A percentile compares a stretch with the other conserved stretches of the same genome.
These are phyloP conservation scores for Hypoxylon sp. DNA, from an alignment of 2,329 filamentous ascomycete genomes.

Conservation along the genomic window DNA sequence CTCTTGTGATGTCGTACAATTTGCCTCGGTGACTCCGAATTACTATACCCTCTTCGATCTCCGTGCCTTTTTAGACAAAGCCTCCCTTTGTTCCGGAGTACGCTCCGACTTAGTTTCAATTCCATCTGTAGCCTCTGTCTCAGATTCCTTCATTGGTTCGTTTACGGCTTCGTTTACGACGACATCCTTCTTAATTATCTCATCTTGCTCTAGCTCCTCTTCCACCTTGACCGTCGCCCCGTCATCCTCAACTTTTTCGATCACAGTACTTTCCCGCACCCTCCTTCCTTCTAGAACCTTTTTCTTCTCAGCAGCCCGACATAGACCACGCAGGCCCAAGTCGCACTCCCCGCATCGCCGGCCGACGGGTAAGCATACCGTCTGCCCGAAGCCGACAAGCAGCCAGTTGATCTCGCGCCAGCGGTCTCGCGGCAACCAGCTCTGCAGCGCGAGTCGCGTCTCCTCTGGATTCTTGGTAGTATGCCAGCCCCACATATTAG, in stretches of 20 bases:
- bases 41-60: slow-evolving; percentile 24
- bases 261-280: slow-evolving; percentile 59
- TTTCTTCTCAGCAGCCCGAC: slow-evolving; percentile 77
- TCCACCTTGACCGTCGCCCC: slow-evolving; percentile 48
- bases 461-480: slow-evolving; percentile 85
- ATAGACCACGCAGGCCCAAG: slow-evolving; percentile 81
- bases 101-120: slow-evolving; percentile 3
- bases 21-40: background rate
- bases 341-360: slow-evolving; percentile 88
- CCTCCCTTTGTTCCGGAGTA: slow-evolving; percentile 16
- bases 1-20: slow-evolving; percentile 23
- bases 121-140: slow-evolving; percentile 9
- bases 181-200: slow-evolving; percentile 46
- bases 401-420: slow-evolving; percentile 96
- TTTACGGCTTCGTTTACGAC: slow-evolving; percentile 36
- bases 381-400: slow-evolving; percentile 90
- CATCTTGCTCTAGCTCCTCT: slow-evolving; percentile 51
- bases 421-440: slow-evolving; percentile 85
- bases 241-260: slow-evolving; percentile 42
- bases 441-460: slow-evolving; percentile 80
- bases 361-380: slow-evolving; percentile 84
- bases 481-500: slow-evolving; percentile 95
- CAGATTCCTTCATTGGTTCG: slow-evolving; percentile 11
- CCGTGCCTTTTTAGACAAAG: slow-evolving; percentile 16
- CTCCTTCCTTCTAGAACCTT: slow-evolving; percentile 72